A percentile compares a stretch with the other conserved stretches of the same genome.
Conservation (phyloP, 208 protist genomes). For the Crithidia acanthocephali region DNA sequence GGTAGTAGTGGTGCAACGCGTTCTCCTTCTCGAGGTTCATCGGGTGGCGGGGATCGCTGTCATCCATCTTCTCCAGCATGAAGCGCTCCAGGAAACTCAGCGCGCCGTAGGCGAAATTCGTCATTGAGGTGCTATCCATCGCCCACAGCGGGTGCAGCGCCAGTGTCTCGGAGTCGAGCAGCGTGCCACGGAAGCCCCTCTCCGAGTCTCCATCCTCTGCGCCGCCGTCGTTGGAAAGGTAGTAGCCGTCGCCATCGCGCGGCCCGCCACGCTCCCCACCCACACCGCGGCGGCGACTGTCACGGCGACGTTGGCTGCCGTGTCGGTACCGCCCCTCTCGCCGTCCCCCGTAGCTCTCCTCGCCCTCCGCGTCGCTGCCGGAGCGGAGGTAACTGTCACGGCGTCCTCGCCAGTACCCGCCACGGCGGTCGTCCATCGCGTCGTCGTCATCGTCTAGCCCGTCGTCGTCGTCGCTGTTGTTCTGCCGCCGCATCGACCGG, state of each 20-base stretch:
- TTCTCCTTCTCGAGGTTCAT: conserved; percentile 69
- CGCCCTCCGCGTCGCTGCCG: conserved; percentile 11
- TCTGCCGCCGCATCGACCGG: not conserved
- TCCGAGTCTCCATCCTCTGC: not conserved
- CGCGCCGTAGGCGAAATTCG: conserved; percentile 63
- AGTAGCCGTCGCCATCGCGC: not conserved
- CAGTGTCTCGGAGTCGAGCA: conserved; percentile 46
- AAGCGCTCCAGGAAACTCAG: conserved; percentile 75
- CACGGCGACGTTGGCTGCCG: not conserved
- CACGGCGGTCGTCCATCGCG: not conserved
- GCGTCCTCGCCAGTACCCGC: not conserved
- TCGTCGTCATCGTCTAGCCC: not conserved
- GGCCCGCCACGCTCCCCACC: not conserved
- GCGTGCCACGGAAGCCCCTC: conserved; percentile 5
- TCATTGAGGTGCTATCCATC: conserved; percentile 63
- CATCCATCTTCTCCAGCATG: conserved; percentile 77
- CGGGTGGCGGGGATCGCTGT: conserved; percentile 69
- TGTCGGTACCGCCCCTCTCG: not conserved
- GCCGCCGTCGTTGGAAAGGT: not conserved
- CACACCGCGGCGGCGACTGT: not conserved
- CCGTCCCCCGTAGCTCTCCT: not conserved
- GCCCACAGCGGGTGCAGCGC: conserved; percentile 54
- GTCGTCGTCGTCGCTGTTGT: not conserved
- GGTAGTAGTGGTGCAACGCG: conserved; percentile 48
- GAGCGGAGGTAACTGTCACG: not conserved